Evolutionary conservation across 148 eudicot genomes (phyloP).

Genomic region (Diospyros lotus): DNA sequence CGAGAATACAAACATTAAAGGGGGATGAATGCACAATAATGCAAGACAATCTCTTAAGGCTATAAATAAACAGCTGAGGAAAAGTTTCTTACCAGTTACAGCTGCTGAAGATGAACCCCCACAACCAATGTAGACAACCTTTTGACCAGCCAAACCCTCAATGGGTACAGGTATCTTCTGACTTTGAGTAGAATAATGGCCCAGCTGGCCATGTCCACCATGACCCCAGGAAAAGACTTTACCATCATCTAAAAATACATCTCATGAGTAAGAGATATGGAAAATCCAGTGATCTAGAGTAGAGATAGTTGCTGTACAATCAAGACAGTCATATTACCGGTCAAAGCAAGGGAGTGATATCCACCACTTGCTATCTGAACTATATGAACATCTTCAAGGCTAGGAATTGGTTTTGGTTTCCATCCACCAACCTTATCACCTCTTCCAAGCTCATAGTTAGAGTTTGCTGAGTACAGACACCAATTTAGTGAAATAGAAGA

Average conservation of each 20-base stretch:
- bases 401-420: conserved; percentile 67
- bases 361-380: conserved; percentile 92
- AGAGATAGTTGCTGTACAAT: not conserved
- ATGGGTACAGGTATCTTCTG: conserved; percentile 59
- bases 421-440: conserved; percentile 88
- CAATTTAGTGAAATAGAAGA: not conserved
- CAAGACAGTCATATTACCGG: conserved; percentile 41
- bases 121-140: conserved; percentile 64
- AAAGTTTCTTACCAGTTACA: conserved; percentile 55
- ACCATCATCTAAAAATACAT: conserved; percentile 50
- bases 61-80: not conserved
- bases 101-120: conserved; percentile 96
- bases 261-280: not conserved
- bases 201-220: conserved; percentile 98
- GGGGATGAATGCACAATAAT: no score
- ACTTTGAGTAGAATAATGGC: conserved; percentile 68
- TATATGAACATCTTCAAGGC: conserved; percentile 53
- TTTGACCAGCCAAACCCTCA: conserved; percentile 71
- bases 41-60: no score
- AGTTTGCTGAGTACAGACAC: conserved; percentile 57
- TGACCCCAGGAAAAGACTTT: conserved; percentile 95
- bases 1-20: no score
- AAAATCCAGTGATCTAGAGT: not conserved
- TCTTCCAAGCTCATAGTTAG: conserved; percentile 94
- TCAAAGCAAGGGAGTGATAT: conserved; percentile 89